These are phyloP conservation scores for Cryptosporidium andersoni DNA, from an alignment of 169 alveolate species.

Conservation along the genomic window DNA sequence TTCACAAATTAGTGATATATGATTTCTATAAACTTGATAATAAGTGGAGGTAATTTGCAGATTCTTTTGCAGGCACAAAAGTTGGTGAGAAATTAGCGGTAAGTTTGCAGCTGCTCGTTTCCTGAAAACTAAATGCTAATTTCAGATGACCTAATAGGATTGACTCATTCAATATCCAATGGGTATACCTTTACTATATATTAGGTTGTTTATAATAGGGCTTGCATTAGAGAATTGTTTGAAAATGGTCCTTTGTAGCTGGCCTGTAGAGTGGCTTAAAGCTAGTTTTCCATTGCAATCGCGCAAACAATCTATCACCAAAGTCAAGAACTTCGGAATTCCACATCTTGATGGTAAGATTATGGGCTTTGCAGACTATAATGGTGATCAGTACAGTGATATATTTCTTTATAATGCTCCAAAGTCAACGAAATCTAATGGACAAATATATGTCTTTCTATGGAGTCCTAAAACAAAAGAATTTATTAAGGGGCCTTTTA, in stretches of 20 bases:
- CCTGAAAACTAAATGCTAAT: too few relatives aligned
- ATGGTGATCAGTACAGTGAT: conserved; percentile 49
- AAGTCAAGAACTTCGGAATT: neutral
- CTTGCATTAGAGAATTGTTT: neutral
- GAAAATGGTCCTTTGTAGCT: conserved; percentile 10
- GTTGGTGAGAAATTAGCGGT: too few relatives aligned
- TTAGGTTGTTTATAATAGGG: too few relatives aligned
- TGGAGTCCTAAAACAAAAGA: conserved; percentile 39
- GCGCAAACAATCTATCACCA: neutral
- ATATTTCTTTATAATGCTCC: conserved; percentile 6
- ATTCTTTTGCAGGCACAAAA: too few relatives aligned
- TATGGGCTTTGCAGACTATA: conserved; percentile 41
- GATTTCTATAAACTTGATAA: too few relatives aligned
- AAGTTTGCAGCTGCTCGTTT: too few relatives aligned
- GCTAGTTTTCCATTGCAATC: conserved; percentile 22
- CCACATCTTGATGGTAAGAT: conserved; percentile 28
- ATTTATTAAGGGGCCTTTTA: conserved; percentile 9
- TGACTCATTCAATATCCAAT: too few relatives aligned
- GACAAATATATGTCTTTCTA: neutral
- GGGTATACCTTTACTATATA: too few relatives aligned
- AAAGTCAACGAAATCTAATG: neutral
- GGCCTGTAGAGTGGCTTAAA: conserved; percentile 54
- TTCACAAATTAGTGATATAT: too few relatives aligned
- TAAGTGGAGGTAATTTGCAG: too few relatives aligned
- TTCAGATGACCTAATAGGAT: too few relatives aligned